Conservation (phyloP, 2,329 filamentous ascomycete species). For the Cladophialophora psammophila region DNA sequence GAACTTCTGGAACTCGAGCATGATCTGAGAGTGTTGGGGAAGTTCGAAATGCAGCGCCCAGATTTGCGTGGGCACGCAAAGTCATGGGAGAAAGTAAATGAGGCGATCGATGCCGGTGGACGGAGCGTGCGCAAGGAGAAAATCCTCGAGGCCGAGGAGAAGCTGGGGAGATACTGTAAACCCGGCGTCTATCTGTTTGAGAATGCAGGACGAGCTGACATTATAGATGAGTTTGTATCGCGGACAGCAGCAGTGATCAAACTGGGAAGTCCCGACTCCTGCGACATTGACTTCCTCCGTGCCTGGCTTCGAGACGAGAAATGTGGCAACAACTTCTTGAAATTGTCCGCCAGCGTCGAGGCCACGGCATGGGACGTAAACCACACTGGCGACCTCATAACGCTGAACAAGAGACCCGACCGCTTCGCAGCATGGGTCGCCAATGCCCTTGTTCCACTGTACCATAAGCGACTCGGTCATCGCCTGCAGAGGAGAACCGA, state of each 20-base stretch:
- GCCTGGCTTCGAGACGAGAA: slow-evolving; percentile 11
- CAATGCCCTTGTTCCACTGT: slow-evolving; percentile 7
- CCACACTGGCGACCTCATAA: slow-evolving; percentile 13
- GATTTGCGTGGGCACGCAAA: slow-evolving; percentile 7
- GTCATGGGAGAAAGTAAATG: slow-evolving; percentile 18
- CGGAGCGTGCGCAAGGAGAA: slow-evolving; percentile 15
- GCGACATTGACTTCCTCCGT: slow-evolving; percentile 21
- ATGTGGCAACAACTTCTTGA: slow-evolving; percentile 19
- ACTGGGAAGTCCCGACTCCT: slow-evolving; percentile 4
- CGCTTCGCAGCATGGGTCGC: slow-evolving; percentile 19
- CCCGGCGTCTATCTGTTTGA: background rate
- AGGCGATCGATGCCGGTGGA: background rate
- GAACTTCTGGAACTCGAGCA: slow-evolving; percentile 23
- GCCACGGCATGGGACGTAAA: slow-evolving; percentile 15
- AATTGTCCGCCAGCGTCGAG: background rate
- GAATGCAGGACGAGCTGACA: background rate
- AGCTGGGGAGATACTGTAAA: slow-evolving; percentile 17
- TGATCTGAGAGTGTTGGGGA: slow-evolving; percentile 5
- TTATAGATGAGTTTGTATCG: slow-evolving; percentile 11
- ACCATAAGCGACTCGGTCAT: slow-evolving; percentile 18
- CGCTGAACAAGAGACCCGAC: slow-evolving; percentile 15
- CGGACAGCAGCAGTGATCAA: slow-evolving; percentile 7
- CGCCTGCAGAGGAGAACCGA: slow-evolving; percentile 17
- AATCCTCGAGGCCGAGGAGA: slow-evolving; percentile 11
- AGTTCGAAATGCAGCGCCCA: background rate